Evolutionary conservation across 2,329 filamentous ascomycete genomes (phyloP), one percentile per base, ranked within the genome.

Genomic region (Metarhizium guizhouense): DNA sequence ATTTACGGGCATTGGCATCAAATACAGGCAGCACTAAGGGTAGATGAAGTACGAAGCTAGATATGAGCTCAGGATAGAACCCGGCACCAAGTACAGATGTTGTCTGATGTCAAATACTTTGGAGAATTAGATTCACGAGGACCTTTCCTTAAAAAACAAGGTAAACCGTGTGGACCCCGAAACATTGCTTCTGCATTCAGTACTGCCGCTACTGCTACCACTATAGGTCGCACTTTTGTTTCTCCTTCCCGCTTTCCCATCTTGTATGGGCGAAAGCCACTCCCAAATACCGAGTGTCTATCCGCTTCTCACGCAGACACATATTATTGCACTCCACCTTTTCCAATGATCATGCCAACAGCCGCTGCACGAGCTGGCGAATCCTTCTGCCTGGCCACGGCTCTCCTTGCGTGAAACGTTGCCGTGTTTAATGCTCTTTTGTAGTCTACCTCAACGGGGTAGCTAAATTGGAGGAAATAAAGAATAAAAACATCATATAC

Each of bases 121-220:
- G 32, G 6, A 34, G 7, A 34, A 25, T 25, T 18, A 42, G 2
- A 42, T 14, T 42, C 40, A 42, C 32, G 6, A 34, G 10, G 7
- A 34, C 6, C 6, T 11, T 7, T 11, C 32, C 32, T 34, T 11
- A 16, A 14, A 13, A 42, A 18, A 6, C 40, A 13, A 42, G n/a
- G 6, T 47, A 4, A 47, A 20, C n/a, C 18, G 18, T 47, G n/a
- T 10, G 20, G 38, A 54, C 7, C 30, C 47, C 36, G 25, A 51
- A 32, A n/a, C 38, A 58, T 57, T 36, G 59, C 54, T 62, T 65
- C 64, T 62, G 58, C 61, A 60, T 64, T 63, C 57, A 58, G 62
- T 58, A 61, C 62, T 62, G 59, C 8, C 16, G 29, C 43, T 47
- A 47, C 43, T 47, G 6, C 43, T 47, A 25, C 43, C 18, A n/a